A percentile compares a stretch with the other conserved stretches of the same genome.
These are phyloP conservation scores for Saccharomycopsis vini DNA, from an alignment of 805 yeast species.

Conservation along the genomic window DNA sequence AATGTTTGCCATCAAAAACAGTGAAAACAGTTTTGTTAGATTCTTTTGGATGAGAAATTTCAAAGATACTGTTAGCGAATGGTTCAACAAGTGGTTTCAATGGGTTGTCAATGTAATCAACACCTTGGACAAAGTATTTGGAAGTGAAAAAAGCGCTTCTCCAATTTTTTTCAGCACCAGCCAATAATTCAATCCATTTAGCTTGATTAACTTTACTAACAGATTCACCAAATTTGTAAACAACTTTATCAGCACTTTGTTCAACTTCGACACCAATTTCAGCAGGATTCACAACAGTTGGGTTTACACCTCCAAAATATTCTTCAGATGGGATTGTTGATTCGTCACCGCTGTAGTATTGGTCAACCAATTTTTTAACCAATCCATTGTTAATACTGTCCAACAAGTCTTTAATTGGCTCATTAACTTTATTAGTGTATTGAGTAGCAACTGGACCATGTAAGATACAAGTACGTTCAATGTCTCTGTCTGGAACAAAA, in stretches of 20 bases:
- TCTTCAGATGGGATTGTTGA: slow-evolving; percentile 79
- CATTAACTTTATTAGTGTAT: slow-evolving; percentile 77
- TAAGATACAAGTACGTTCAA: slow-evolving; percentile 96
- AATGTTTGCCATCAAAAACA: slow-evolving; percentile 44
- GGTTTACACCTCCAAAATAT: slow-evolving; percentile 61
- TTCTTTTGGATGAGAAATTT: slow-evolving; percentile 44
- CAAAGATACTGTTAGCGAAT: slow-evolving; percentile 47
- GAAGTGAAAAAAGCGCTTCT: slow-evolving; percentile 81
- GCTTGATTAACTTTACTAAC: slow-evolving; percentile 26
- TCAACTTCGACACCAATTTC: slow-evolving; percentile 20
- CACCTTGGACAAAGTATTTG: slow-evolving; percentile 75
- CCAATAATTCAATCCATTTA: slow-evolving; percentile 72
- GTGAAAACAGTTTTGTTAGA: slow-evolving; percentile 50
- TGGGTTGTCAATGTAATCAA: slow-evolving; percentile 71
- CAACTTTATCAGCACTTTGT: slow-evolving; percentile 26
- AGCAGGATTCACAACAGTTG: slow-evolving; percentile 21
- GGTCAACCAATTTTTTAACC: slow-evolving; percentile 57
- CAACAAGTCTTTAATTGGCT: slow-evolving; percentile 85
- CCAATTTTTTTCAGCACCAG: slow-evolving; percentile 78
- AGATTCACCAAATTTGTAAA: slow-evolving; percentile 32
- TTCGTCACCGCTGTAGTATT: slow-evolving; percentile 61
- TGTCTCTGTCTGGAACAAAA: slow-evolving; percentile 92
- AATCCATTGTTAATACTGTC: slow-evolving; percentile 89
- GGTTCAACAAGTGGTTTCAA: slow-evolving; percentile 77
- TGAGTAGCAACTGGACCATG: slow-evolving; percentile 99